Conservation (phyloP, 169 alveolate genomes). For the Amoebophrya sp. region DNA sequence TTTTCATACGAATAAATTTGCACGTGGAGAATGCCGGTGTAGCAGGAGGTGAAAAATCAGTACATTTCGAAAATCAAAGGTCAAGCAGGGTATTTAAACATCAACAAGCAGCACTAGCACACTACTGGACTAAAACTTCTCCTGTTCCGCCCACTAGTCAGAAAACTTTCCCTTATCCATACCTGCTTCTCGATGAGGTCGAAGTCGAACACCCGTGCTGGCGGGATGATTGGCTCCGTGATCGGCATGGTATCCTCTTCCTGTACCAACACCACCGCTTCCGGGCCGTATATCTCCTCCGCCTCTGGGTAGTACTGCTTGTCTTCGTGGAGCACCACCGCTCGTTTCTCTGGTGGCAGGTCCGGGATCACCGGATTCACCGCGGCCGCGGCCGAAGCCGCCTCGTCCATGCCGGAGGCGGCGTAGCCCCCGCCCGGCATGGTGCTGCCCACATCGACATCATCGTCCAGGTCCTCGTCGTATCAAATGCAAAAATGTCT, state of each 20-base stretch:
- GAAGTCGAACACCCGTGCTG: conserved; percentile 72
- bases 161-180: neutral
- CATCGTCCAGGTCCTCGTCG: conserved; percentile 43
- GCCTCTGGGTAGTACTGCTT: conserved; percentile 86
- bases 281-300: conserved; percentile 75
- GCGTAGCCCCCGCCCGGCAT: conserved; percentile 55
- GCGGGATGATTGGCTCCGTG: conserved; percentile 91
- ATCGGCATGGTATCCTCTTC: conserved; percentile 98
- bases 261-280: conserved; percentile 68
- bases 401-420: neutral
- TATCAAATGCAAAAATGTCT: conserved; percentile 17
- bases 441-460: conserved; percentile 47
- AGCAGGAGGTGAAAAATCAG: too few species aligned
- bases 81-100: too few species aligned
- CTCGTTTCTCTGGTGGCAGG: conserved; percentile 32
- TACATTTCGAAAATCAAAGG: too few species aligned
- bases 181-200: conserved; percentile 64
- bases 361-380: neutral
- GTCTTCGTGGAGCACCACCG: conserved; percentile 81
- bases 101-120: too few species aligned
- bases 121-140: too few species aligned
- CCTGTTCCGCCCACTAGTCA: too few species aligned
- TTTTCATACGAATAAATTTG: too few species aligned
- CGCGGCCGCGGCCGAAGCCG: neutral
- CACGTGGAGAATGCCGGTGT: too few species aligned